These are phyloP conservation scores for Seiridium unicorne DNA, from an alignment of 2,329 filamentous ascomycete genomes.

Conservation along the genomic window DNA sequence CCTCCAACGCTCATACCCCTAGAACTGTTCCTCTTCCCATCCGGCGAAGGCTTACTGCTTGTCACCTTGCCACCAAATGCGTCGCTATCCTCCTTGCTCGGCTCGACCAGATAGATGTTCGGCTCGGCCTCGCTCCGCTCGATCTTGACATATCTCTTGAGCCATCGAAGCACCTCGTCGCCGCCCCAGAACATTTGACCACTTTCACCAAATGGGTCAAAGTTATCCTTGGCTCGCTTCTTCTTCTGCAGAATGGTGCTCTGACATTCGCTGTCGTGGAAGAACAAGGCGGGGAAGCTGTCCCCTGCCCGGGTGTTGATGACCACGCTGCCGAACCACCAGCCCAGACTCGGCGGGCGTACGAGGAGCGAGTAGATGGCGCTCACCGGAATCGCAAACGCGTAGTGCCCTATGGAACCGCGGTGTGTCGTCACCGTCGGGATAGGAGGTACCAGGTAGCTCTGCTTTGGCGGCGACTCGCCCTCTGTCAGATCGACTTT, in stretches of 20 bases:
- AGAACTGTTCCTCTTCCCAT: constrained; percentile 37
- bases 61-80: constrained; percentile 71
- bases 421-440: constrained; percentile 79
- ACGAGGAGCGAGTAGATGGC: constrained; percentile 90
- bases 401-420: constrained; percentile 72
- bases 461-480: constrained; percentile 78
- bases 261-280: constrained; percentile 95
- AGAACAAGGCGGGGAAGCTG: constrained; percentile 93
- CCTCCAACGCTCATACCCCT: constrained; percentile 28
- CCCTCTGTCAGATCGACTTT: constrained; percentile 89
- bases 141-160: constrained; percentile 79
- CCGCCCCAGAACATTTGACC: constrained; percentile 97
- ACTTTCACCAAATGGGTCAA: constrained; percentile 83
- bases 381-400: constrained; percentile 87
- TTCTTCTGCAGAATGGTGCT: constrained; percentile 94
- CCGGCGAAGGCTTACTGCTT: constrained; percentile 40
- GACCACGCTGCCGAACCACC: constrained; percentile 97
- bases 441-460: constrained; percentile 87
- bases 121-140: constrained; percentile 84
- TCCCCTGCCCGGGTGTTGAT: constrained; percentile 90
- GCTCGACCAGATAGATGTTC: constrained; percentile 89
- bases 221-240: constrained; percentile 76
- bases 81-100: constrained; percentile 77
- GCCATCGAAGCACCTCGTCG: constrained; percentile 89
- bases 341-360: constrained; percentile 87